These are phyloP conservation scores for Penicillium sp. DNA, from an alignment of 2,329 filamentous ascomycete species.

Conservation along the genomic window DNA sequence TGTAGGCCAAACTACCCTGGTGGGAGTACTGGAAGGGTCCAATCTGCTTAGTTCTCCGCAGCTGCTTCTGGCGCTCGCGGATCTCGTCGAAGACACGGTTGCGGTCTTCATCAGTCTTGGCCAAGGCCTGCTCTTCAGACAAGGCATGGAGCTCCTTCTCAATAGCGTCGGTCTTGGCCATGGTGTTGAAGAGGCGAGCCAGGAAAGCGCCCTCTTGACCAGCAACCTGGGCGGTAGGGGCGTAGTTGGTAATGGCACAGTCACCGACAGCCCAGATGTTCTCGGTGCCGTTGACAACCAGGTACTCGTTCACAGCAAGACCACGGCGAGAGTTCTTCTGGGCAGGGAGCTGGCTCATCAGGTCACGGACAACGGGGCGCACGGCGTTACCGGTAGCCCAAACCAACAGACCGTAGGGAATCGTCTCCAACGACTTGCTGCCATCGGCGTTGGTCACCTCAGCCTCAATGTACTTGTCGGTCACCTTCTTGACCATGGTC, in stretches of 20 bases:
- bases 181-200: constrained; percentile 95
- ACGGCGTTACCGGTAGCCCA: constrained; percentile 98
- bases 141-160: constrained; percentile 75
- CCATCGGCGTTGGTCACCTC: constrained; percentile 81
- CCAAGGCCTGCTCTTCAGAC: constrained; percentile 64
- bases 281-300: constrained; percentile 94
- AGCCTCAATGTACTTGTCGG: constrained; percentile 88
- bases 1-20: constrained; percentile 95
- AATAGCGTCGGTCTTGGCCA: constrained; percentile 88
- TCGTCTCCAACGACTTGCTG: constrained; percentile 75
- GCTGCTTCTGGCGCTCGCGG: constrained; percentile 79
- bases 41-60: constrained; percentile 88
- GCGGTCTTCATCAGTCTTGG: constrained; percentile 63
- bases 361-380: constrained; percentile 83
- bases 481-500: constrained; percentile 98
- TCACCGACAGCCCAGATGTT: constrained; percentile 98
- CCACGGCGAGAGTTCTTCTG: constrained; percentile 95
- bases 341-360: constrained; percentile 88
- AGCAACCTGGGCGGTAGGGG: constrained; percentile 94
- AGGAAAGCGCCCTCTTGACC: constrained; percentile 95
- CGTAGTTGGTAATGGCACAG: constrained; percentile 96
- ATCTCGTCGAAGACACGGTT: constrained; percentile 71
- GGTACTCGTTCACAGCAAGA: constrained; percentile 96
- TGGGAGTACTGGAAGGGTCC: constrained; percentile 99
- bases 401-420: constrained; percentile 93